Evolutionary conservation across 2,329 filamentous ascomycete species (phyloP).

Genomic region (Colletotrichum sp.): DNA sequence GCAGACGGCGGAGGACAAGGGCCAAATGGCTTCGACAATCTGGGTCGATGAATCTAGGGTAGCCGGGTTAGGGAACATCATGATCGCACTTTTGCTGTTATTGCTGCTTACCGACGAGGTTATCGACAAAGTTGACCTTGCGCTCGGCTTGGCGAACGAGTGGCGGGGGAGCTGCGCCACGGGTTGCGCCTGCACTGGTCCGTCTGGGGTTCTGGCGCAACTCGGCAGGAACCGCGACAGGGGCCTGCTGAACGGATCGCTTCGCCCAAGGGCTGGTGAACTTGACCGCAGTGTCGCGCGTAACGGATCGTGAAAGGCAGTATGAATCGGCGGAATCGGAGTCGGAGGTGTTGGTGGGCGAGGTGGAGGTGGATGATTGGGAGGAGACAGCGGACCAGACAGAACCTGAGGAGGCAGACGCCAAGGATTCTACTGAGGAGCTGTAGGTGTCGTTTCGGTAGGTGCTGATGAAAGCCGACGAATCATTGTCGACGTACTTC

Average conservation of each 20-base stretch:
- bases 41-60: conserved; percentile 90
- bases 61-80: conserved; percentile 32
- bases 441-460: conserved; percentile 66
- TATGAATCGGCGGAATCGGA: conserved; percentile 52
- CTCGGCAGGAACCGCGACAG: conserved; percentile 57
- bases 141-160: conserved; percentile 88
- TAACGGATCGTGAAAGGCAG: conserved; percentile 38
- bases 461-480: conserved; percentile 55
- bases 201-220: conserved; percentile 69
- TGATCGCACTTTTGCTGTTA: conserved; percentile 21
- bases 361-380: conserved; percentile 73
- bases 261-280: conserved; percentile 35
- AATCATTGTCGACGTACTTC: conserved; percentile 58
- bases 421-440: conserved; percentile 74
- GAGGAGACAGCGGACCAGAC: conserved; percentile 78
- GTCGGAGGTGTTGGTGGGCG: conserved; percentile 66
- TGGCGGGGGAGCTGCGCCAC: conserved; percentile 64
- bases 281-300: conserved; percentile 31
- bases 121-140: conserved; percentile 95
- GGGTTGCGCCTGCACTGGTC: conserved; percentile 58
- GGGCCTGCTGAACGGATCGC: conserved; percentile 24
- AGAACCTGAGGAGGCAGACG: conserved; percentile 77
- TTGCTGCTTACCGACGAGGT: conserved; percentile 87
- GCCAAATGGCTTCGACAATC: conserved; percentile 98
- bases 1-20: conserved; percentile 81